Percentiles rank a stretch among this genome's conserved stretches.
These are phyloP conservation scores for Aspergillus brasiliensis DNA, from an alignment of 2,329 filamentous ascomycete species.

Conservation along the genomic window DNA sequence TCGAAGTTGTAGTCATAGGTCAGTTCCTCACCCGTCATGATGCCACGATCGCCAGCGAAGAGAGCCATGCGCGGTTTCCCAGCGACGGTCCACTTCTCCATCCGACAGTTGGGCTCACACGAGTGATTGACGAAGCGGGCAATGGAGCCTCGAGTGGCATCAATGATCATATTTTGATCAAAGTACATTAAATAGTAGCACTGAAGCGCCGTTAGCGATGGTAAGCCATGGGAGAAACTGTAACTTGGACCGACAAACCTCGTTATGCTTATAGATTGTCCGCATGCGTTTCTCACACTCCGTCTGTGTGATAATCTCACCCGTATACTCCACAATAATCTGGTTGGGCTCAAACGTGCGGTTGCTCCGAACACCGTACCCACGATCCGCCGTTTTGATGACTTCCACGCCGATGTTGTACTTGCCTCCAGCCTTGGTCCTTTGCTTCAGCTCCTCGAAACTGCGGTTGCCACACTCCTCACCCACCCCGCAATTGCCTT, in stretches of 20 bases:
- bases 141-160: slow-evolving; percentile 93
- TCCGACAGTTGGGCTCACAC: slow-evolving; percentile 92
- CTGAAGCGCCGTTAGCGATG: slow-evolving; percentile 48
- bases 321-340: slow-evolving; percentile 98
- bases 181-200: slow-evolving; percentile 99
- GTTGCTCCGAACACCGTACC: slow-evolving; percentile 89
- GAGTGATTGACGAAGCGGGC: slow-evolving; percentile 98
- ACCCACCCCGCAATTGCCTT: slow-evolving; percentile 80
- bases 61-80: slow-evolving; percentile 95
- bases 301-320: slow-evolving; percentile 93
- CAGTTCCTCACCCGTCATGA: slow-evolving; percentile 92
- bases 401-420: slow-evolving; percentile 95
- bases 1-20: slow-evolving; percentile 89
- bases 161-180: slow-evolving; percentile 97
- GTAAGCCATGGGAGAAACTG: neutral
- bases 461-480: slow-evolving; percentile 83
- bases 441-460: slow-evolving; percentile 76
- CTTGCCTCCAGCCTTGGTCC: slow-evolving; percentile 76
- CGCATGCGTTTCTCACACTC: slow-evolving; percentile 95
- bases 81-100: slow-evolving; percentile 97
- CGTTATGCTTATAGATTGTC: slow-evolving; percentile 88
- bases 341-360: slow-evolving; percentile 84
- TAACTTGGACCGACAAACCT: slow-evolving; percentile 58
- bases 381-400: slow-evolving; percentile 83
- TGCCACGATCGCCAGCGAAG: slow-evolving; percentile 85